phyloP scores from a whole-genome alignment of 441 rosid genomes.

The Rhodomyrtus psidioides region DNA sequence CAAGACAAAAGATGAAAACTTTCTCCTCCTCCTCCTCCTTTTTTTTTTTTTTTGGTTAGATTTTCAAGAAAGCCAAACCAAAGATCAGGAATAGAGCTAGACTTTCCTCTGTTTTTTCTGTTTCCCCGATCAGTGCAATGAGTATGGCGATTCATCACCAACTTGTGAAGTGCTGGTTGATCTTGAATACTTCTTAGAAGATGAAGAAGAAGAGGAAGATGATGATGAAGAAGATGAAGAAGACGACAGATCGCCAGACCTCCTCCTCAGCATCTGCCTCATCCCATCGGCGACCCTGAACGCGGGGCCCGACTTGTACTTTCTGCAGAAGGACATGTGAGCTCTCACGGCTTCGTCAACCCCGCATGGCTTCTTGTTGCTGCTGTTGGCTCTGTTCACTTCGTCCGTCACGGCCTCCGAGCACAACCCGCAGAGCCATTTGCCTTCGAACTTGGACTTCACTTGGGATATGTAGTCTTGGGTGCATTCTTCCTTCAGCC shows the following conservation, averaged over 20 bases:
- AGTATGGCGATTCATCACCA: neutral
- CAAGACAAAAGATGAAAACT: slow-evolving; percentile 17
- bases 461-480: slow-evolving; percentile 64
- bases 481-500: slow-evolving; percentile 87
- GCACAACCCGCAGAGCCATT: slow-evolving; percentile 96
- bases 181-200: slow-evolving; percentile 60
- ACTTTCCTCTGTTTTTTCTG: neutral
- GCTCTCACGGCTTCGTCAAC: slow-evolving; percentile 87
- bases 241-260: slow-evolving; percentile 58
- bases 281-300: slow-evolving; percentile 86
- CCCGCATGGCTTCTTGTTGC: slow-evolving; percentile 18
- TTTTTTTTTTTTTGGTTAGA: neutral
- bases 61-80: neutral
- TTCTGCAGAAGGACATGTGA: slow-evolving; percentile 90
- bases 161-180: slow-evolving; percentile 40
- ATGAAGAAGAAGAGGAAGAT: slow-evolving; percentile 20
- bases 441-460: slow-evolving; percentile 72
- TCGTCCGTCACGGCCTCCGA: slow-evolving; percentile 91
- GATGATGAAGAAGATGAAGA: slow-evolving; percentile 12
- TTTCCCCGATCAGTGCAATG: neutral
- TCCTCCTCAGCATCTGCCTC: slow-evolving; percentile 93
- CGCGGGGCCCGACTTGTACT: slow-evolving; percentile 79
- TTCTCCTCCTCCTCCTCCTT: neutral
- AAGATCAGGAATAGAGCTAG: neutral
- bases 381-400: slow-evolving; percentile 22